These are phyloP conservation scores for Nakazawaea populi DNA, from an alignment of 805 yeast genomes.

Conservation along the genomic window DNA sequence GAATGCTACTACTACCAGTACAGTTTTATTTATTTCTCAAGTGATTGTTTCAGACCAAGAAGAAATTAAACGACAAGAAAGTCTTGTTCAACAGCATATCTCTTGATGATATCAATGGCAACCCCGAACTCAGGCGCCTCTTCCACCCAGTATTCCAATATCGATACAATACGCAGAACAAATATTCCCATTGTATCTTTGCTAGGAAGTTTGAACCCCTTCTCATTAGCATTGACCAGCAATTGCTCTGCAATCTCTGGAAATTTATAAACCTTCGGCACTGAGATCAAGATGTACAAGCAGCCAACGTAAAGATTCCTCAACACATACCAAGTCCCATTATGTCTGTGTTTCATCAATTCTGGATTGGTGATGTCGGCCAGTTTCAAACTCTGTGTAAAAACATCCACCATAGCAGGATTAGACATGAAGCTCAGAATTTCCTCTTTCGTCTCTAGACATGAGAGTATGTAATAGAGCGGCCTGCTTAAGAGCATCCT, in stretches of 20 bases:
- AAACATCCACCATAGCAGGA: conserved; percentile 12
- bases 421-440: conserved; percentile 17
- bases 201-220: background rate
- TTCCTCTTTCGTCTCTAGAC: conserved; percentile 11
- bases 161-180: background rate
- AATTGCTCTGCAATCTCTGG: conserved; percentile 1
- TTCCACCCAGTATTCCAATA: conserved; percentile 4
- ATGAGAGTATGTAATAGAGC: conserved; percentile 25
- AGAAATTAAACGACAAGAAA: background rate
- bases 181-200: conserved; percentile 2
- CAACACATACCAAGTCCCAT: conserved; percentile 34
- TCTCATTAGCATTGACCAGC: background rate
- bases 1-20: background rate
- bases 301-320: conserved; percentile 26
- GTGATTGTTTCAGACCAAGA: no score
- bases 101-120: background rate
- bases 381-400: conserved; percentile 9
- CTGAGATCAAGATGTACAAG: conserved; percentile 5
- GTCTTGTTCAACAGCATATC: background rate
- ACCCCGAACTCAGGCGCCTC: conserved; percentile 7
- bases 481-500: conserved; percentile 30
- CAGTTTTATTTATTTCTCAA: background rate
- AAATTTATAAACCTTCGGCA: conserved; percentile 1
- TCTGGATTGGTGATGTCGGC: conserved; percentile 32
- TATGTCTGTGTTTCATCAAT: conserved; percentile 31